Evolutionary conservation across 2,329 filamentous ascomycete species (phyloP).

Genomic region (Sclerotinia minor): DNA sequence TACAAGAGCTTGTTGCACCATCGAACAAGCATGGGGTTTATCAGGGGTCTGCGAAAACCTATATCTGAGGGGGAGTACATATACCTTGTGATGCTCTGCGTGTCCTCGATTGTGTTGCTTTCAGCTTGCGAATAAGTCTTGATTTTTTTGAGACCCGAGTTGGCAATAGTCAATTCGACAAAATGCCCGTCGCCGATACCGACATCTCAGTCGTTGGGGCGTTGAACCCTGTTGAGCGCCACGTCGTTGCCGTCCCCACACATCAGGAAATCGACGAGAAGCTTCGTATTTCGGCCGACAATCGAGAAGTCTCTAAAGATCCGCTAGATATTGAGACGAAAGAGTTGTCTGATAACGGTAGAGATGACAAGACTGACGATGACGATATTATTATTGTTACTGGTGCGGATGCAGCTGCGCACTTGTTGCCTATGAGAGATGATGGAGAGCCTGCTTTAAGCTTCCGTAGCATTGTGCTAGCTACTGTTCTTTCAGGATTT

Average conservation of each 20-base stretch:
- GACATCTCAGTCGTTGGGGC: conserved; percentile 38
- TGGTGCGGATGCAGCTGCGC: conserved; percentile 51
- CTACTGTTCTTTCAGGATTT: conserved; percentile 52
- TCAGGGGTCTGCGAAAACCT: neutral
- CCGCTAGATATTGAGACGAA: conserved; percentile 36
- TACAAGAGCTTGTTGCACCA: neutral
- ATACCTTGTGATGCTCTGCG: neutral
- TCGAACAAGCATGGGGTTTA: neutral
- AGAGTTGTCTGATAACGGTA: conserved; percentile 36
- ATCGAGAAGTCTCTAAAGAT: conserved; percentile 21
- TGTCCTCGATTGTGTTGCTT: neutral
- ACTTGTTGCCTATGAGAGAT: conserved; percentile 54
- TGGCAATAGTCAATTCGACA: conserved; percentile 5
- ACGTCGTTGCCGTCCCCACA: conserved; percentile 39
- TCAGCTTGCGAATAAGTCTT: neutral
- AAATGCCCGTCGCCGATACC: conserved; percentile 29
- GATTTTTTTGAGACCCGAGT: neutral
- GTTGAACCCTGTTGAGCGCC: conserved; percentile 40
- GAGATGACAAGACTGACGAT: conserved; percentile 43
- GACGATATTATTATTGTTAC: conserved; percentile 52
- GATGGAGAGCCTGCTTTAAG: conserved; percentile 54
- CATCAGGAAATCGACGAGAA: conserved; percentile 42
- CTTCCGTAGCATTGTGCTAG: conserved; percentile 54
- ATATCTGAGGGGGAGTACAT: neutral
- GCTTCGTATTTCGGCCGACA: conserved; percentile 25